Evolutionary conservation across 2,329 filamentous ascomycete genomes (phyloP), one percentile per base, ranked within the genome.

Genomic region (Chaetomiaceae sp.): DNA sequence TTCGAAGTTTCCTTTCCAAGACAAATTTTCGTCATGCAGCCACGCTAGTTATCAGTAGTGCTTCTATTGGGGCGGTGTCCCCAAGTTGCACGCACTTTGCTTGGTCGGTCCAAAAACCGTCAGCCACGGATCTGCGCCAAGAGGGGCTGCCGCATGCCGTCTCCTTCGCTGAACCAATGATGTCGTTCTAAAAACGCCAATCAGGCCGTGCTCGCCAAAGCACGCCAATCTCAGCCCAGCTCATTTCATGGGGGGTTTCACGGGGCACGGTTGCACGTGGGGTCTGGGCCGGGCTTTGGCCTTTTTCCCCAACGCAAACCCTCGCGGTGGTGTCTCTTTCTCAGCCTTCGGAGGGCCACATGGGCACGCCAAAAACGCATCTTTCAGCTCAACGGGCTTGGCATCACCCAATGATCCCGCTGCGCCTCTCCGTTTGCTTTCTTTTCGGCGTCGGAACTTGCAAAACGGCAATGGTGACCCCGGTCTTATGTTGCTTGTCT

Each of bases 201-300:
- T 47, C 52, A 50, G 46, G 52, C 52, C 36, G 52, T 49, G 46
- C 40, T 50, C 51, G 46, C 29, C 40, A 54, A 49, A 23, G 10
- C n/a, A 8, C 21, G 32, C 50, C 51, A 48, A 45, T 46, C 42
- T 23, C 6, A 21, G 47, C 30, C 14, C 21, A 25, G 29, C 30
- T 43, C 52, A 41, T 23, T 30, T 49, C 21, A 32, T 37, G 27
- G 33, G 14, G 23, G 38, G 45, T 49, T 46, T 50, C 34, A 40
- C 29, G 44, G 33, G 18, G 21, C 23, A 27, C 30, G n/a, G 20
- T 6, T 10, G 21, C 18, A 33, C 30, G 34, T 40, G 36, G 27
- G 36, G 13, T 27, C 14, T 23, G 14, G 27, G 14, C 37, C 34
- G 20, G 18, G 14, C 38, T 9, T 27, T 27, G 9, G 25, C 14